phyloP scores from a whole-genome alignment of 2,329 filamentous ascomycete genomes.

The Leptographium radiaticola region DNA sequence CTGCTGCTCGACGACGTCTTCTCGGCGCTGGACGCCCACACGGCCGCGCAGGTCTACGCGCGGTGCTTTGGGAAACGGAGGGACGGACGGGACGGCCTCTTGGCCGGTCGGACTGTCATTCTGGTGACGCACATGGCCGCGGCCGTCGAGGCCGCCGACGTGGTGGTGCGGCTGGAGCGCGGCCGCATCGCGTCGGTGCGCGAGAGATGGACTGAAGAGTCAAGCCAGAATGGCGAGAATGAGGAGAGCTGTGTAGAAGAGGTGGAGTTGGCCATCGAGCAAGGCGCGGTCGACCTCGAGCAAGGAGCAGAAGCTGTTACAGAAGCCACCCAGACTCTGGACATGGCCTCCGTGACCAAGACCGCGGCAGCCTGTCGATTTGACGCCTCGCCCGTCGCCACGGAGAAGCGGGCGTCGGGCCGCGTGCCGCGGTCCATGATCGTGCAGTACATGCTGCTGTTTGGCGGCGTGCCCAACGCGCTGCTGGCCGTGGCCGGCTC shows the following conservation, averaged over 20 bases:
- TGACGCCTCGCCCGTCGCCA: not conserved
- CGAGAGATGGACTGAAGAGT: not conserved
- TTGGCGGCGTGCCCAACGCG: conserved; percentile 9
- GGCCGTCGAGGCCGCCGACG: conserved; percentile 61
- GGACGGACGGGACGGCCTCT: conserved; percentile 37
- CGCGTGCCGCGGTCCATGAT: conserved; percentile 4
- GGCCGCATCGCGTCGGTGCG: conserved; percentile 22
- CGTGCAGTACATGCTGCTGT: conserved; percentile 12
- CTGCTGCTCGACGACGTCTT: conserved; percentile 81
- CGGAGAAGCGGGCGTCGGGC: not conserved
- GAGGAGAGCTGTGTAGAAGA: not conserved
- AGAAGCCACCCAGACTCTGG: not conserved
- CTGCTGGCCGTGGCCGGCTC: conserved; percentile 9
- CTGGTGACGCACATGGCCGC: conserved; percentile 69
- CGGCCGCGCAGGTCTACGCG: conserved; percentile 7
- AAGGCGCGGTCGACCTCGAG: not conserved
- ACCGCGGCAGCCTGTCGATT: not conserved
- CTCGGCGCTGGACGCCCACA: conserved; percentile 80
- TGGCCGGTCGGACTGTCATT: conserved; percentile 58
- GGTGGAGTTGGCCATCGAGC: not conserved
- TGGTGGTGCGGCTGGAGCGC: conserved; percentile 52
- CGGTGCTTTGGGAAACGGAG: conserved; percentile 32
- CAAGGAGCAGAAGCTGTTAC: not conserved
- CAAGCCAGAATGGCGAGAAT: not conserved
- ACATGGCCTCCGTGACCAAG: not conserved